Conservation (phyloP, 1,284 basidiomycete species). For the Melampsora larici-populina region DNA sequence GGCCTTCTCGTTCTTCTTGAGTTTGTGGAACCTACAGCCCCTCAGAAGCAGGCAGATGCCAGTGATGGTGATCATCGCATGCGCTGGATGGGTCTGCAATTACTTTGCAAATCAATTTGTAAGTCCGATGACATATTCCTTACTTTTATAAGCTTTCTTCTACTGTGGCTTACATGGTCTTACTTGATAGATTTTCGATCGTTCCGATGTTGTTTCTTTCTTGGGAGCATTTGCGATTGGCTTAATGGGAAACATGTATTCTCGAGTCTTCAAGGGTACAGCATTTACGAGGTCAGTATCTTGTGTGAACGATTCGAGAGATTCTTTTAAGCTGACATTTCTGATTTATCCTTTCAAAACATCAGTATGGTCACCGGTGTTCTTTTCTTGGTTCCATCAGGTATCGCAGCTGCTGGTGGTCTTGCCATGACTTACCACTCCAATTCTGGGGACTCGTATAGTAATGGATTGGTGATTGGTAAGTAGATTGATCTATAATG, state of each 20-base stretch:
- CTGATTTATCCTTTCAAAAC: background rate
- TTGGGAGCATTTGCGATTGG: conserved; percentile 82
- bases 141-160: conserved; percentile 60
- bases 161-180: conserved; percentile 67
- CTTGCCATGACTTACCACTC: conserved; percentile 67
- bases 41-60: conserved; percentile 66
- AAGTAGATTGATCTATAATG: background rate
- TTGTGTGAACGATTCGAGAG: conserved; percentile 64
- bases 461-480: conserved; percentile 54
- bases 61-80: conserved; percentile 81
- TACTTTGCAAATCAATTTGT: conserved; percentile 56
- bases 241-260: conserved; percentile 75
- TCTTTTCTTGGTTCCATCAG: conserved; percentile 61
- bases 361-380: conserved; percentile 43
- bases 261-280: conserved; percentile 77
- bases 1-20: conserved; percentile 69
- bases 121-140: conserved; percentile 13
- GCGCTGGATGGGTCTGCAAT: conserved; percentile 63
- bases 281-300: conserved; percentile 85
- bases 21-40: conserved; percentile 73
- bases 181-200: conserved; percentile 68
- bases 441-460: conserved; percentile 58
- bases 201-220: conserved; percentile 76
- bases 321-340: background rate
- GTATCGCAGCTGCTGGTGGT: conserved; percentile 78